phyloP scores from a whole-genome alignment of 768 basidiomycete species.

The Collybia sordida region DNA sequence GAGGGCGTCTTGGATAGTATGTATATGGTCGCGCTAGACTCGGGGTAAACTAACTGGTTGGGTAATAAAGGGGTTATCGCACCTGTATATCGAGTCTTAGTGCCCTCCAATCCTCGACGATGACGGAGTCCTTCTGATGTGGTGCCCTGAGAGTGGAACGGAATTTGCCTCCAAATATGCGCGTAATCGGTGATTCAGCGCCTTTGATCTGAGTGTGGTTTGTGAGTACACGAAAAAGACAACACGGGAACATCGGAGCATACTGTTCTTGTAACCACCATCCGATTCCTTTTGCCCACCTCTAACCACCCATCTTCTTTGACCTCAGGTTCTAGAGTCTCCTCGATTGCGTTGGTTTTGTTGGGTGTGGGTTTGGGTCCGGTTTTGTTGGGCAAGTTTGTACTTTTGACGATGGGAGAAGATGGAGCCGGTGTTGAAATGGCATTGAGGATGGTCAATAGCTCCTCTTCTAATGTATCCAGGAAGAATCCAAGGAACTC shows the following conservation, averaged over 20 bases:
- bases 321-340: constrained; percentile 25
- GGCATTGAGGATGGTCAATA: constrained; percentile 59
- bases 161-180: constrained; percentile 93
- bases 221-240: constrained; percentile 4
- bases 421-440: constrained; percentile 40
- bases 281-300: constrained; percentile 86
- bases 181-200: constrained; percentile 83
- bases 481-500: constrained; percentile 98
- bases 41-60: not conserved
- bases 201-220: constrained; percentile 58
- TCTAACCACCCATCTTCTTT: constrained; percentile 84
- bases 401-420: constrained; percentile 23
- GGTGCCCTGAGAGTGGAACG: constrained; percentile 81
- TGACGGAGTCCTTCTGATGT: constrained; percentile 80
- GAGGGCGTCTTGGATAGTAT: constrained; percentile 82
- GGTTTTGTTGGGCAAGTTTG: not conserved
- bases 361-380: constrained; percentile 15
- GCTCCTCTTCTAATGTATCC: constrained; percentile 92
- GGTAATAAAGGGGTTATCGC: constrained; percentile 10
- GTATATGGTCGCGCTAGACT: constrained; percentile 65
- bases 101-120: constrained; percentile 90
- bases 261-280: constrained; percentile 77
- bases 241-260: constrained; percentile 22
- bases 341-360: constrained; percentile 33
- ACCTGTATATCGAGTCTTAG: constrained; percentile 90